Percentiles rank a stretch among this genome's conserved stretches.
Evolutionary conservation across 805 yeast genomes (phyloP).

Genomic region (Metschnikowia shivogae): DNA sequence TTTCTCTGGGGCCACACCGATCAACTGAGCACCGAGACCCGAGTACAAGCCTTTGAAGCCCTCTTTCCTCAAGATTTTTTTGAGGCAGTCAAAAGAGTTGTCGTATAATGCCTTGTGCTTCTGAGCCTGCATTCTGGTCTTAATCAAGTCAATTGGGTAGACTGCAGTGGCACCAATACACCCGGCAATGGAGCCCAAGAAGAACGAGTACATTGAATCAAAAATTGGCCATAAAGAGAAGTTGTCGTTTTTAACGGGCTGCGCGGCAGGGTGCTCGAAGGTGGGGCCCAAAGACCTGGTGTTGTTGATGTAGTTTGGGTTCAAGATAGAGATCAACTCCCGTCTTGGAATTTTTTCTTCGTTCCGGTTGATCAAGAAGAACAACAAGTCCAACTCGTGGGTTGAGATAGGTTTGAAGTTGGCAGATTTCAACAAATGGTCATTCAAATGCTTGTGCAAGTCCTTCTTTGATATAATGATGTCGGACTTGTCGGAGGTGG

Average conservation of each 20-base stretch:
- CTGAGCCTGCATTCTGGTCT: constrained; percentile 97
- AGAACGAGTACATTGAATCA: constrained; percentile 81
- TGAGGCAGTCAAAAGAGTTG: constrained; percentile 82
- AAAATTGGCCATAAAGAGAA: constrained; percentile 45
- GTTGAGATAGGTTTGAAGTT: constrained; percentile 41
- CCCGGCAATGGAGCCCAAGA: constrained; percentile 92
- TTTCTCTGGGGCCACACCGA: constrained; percentile 98
- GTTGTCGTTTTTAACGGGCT: constrained; percentile 36
- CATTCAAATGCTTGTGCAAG: constrained; percentile 40
- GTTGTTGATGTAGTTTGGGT: constrained; percentile 50
- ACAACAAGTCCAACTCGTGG: constrained; percentile 38
- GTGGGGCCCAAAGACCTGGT: constrained; percentile 31
- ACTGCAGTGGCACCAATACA: constrained; percentile 98
- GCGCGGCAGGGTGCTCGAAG: constrained; percentile 41
- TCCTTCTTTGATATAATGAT: constrained; percentile 39
- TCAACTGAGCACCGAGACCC: constrained; percentile 88
- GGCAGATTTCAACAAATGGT: constrained; percentile 39
- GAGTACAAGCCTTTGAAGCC: constrained; percentile 85
- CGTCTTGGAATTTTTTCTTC: constrained; percentile 39
- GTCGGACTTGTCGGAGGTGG: constrained; percentile 37
- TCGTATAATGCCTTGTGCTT: constrained; percentile 64
- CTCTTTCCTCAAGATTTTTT: constrained; percentile 69
- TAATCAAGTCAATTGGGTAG: constrained; percentile 92
- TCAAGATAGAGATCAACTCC: constrained; percentile 45
- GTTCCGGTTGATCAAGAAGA: constrained; percentile 34